Base-by-base conservation (phyloP, 805 yeast genomes). In the Candida palmyrensis region DNA sequence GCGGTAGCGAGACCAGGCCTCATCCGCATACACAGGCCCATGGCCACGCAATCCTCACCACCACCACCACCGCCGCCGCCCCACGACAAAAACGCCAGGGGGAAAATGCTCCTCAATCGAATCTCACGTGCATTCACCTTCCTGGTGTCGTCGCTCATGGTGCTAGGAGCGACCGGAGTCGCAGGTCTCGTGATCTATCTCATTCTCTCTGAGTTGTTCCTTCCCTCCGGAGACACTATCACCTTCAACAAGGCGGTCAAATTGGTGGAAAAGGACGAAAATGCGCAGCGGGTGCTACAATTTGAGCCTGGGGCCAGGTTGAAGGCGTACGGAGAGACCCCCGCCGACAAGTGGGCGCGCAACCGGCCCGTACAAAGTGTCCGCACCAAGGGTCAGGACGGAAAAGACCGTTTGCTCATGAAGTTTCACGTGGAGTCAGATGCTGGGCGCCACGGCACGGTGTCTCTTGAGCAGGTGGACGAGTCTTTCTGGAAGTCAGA, bases 151-250 rank as follows among this genome's bases (percentile, higher is more conserved):
- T 68, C 85, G 0, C 53, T 73, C 3, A 49, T 83, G 19, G 86
- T 84, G 0, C 45, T 81, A 7, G 85, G 82, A 3, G 88, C 88
- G 2, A 51, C 77, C 2, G 87, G 83, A 11, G 63, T 83, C 6
- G 77, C 90, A 0, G 79, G 29, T 55, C 79, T 37, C 75, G 71
- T 88, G 14, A 66, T 85, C 6, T 89, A 85, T 55, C 69, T 86
- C 41, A 74, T 88, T 15, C 71, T 82, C n/a, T 68, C 81, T 8
- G 96, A 89, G 53, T 61, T 89, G 20, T 77, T 86, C 43, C 73
- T 89, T 30, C 96, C 97, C 7, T 81, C 94, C 1, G 95, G 95
- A 16, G 96, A 89, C 51, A 89, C 95, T 0, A 83, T 82, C 43
- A 77, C 94, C 2, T 89, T 89, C 66, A 88, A 89, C 60, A 75